Evolutionary conservation across 2,329 filamentous ascomycete species (phyloP).

Genomic region (Ascochyta fabae): DNA sequence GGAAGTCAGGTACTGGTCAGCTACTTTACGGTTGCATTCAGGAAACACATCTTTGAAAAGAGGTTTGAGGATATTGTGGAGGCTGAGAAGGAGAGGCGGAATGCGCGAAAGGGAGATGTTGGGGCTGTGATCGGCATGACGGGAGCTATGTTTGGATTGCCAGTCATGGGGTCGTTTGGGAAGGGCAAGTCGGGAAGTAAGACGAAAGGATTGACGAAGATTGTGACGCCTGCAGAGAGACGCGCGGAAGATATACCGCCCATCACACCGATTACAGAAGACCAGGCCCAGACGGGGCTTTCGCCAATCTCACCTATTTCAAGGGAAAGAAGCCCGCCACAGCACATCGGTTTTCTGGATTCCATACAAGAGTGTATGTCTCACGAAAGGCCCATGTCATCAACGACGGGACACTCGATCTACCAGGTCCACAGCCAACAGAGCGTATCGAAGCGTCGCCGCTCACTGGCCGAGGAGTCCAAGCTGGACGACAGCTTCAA

Average conservation of each 20-base stretch:
- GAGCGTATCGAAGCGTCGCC: slow-evolving; percentile 23
- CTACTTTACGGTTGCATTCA: slow-evolving; percentile 30
- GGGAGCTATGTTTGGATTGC: slow-evolving; percentile 31
- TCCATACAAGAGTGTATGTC: slow-evolving; percentile 23
- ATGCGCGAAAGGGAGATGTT: slow-evolving; percentile 22
- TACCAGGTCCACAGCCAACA: slow-evolving; percentile 27
- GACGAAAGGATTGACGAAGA: slow-evolving; percentile 9
- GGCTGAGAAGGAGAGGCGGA: slow-evolving; percentile 27
- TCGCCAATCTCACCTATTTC: slow-evolving; percentile 14
- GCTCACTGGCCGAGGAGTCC: slow-evolving; percentile 25
- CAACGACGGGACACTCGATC: slow-evolving; percentile 29
- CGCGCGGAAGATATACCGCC: slow-evolving; percentile 13
- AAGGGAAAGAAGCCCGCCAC: slow-evolving; percentile 16
- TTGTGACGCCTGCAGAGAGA: slow-evolving; percentile 13
- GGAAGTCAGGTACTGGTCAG: slow-evolving; percentile 29
- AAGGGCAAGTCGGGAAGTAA: slow-evolving; percentile 20
- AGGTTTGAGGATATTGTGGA: slow-evolving; percentile 33
- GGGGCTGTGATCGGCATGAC: slow-evolving; percentile 30
- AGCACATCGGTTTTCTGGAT: slow-evolving; percentile 32
- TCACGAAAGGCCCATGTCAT: slow-evolving; percentile 24
- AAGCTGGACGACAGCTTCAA: slow-evolving; percentile 25
- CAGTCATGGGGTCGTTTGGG: slow-evolving; percentile 31
- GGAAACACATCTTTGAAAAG: slow-evolving; percentile 33
- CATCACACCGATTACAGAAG: slow-evolving; percentile 9
- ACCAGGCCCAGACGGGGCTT: slow-evolving; percentile 9